Evolutionary conservation across 768 basidiomycete genomes (phyloP), one percentile per base, ranked within the genome.

Genomic region (Leccinum variicolor): DNA sequence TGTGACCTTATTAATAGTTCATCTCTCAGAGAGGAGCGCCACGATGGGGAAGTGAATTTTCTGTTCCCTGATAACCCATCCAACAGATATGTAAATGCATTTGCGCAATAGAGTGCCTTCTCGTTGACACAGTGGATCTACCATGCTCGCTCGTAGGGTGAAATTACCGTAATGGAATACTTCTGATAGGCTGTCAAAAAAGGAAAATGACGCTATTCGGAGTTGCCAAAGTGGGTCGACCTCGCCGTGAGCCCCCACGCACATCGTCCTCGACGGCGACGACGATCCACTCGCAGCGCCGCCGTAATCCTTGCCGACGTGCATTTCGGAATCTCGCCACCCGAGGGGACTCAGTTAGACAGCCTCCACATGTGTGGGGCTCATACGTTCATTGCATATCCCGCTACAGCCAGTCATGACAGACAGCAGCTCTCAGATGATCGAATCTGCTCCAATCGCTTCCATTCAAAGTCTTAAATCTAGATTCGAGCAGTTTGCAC

Each of bases 391-490:
- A 45, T 51, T 43, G 28, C 10, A 10, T 46, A 36, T 5, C n/a
- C 25, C 33, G 19, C 26, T 8, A 10, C 41, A 34, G 10, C 50
- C 31, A 52, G 52, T 1, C 53, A 69, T 69, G 68, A 47, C 61
- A 29, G 57, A 62, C n/a, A 28, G 33, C 50, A 54, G 36, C 21
- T 55, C 68, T n/a, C 53, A 69, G 60, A 76, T 39, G 36, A 41
- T 85, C 60, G 83, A 88, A 69, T 79, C 81, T 19, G 76, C 74
- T 4, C 77, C 84, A 36, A 75, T 79, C 17, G 82, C 82, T 39
- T 84, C 88, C 3, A 88, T 91, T 53, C 85, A 81, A 70, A 88
- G 79, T 58, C 76, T 92, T 17, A 81, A 82, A 47, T 88, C 86
- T 29, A 82, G 76, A 65, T 92, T 90, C 65, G 89, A 92, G 67